phyloP scores from a whole-genome alignment of 2,329 filamentous ascomycete genomes.

The Chaetomiaceae sp. region DNA sequence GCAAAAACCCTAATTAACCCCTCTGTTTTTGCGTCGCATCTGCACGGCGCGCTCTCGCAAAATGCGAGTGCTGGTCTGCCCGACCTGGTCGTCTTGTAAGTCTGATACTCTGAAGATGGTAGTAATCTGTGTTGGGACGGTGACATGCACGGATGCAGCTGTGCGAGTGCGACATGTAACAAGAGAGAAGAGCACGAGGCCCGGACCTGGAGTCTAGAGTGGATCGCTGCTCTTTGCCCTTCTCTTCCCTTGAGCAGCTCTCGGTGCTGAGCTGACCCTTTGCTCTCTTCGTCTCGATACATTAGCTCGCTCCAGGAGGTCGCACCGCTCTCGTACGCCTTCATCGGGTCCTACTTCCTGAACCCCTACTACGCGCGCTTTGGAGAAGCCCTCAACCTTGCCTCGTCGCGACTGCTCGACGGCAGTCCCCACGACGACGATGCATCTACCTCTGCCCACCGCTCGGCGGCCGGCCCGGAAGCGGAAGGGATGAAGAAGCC shows the following conservation, averaged over 20 bases:
- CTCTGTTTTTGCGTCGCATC: conserved; percentile 63
- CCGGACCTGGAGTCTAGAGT: no score
- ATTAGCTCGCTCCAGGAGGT: conserved; percentile 83
- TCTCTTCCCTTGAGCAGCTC: no score
- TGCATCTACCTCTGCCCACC: conserved; percentile 22
- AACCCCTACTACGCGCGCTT: conserved; percentile 70
- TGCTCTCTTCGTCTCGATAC: conserved; percentile 9
- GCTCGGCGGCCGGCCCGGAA: no score
- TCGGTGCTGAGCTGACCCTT: no score
- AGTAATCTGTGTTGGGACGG: background rate
- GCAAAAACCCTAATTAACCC: conserved; percentile 66
- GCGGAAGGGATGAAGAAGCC: conserved; percentile 27
- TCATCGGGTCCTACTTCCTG: conserved; percentile 78
- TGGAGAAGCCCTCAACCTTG: conserved; percentile 65
- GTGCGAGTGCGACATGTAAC: no score
- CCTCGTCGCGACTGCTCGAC: conserved; percentile 43
- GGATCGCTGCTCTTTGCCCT: no score
- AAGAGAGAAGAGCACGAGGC: no score
- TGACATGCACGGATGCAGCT: no score
- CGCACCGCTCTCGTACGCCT: conserved; percentile 75
- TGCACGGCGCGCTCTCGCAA: conserved; percentile 56
- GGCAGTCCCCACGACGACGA: conserved; percentile 17
- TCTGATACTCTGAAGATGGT: conserved; percentile 13
- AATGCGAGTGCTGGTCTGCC: conserved; percentile 42
- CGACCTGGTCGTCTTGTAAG: conserved; percentile 55